Conservation (phyloP, 164 flowering plant species). For the Magnolia changhungtana region DNA sequence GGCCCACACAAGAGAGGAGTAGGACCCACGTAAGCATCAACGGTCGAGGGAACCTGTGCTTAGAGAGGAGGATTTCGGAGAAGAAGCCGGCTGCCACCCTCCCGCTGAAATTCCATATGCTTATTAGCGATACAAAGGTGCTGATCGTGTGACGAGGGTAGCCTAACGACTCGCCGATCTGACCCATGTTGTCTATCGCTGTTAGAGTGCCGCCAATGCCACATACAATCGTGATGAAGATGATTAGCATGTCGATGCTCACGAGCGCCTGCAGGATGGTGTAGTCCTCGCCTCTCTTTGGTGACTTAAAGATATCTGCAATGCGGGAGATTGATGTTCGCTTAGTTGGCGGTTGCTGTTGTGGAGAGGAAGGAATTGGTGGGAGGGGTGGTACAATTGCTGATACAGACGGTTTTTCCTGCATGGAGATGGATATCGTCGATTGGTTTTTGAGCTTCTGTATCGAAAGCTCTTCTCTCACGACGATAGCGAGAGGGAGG, state of each 20-base stretch:
- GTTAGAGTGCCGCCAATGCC: slow-evolving; percentile 58
- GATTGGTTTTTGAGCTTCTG: slow-evolving; percentile 13
- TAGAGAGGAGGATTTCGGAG: slow-evolving; percentile 43
- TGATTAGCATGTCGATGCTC: slow-evolving; percentile 54
- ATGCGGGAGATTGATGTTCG: slow-evolving; percentile 17
- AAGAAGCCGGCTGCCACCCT: slow-evolving; percentile 44
- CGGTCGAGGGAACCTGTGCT: slow-evolving; percentile 52
- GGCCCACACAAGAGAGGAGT: slow-evolving; percentile 45
- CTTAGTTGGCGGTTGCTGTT: neutral
- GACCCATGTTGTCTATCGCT: slow-evolving; percentile 63
- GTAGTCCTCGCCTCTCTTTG: slow-evolving; percentile 63
- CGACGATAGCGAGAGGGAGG: slow-evolving; percentile 23
- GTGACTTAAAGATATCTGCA: slow-evolving; percentile 33
- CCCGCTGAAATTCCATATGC: slow-evolving; percentile 63
- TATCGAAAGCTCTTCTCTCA: slow-evolving; percentile 22
- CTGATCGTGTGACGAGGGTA: slow-evolving; percentile 35
- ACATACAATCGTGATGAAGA: slow-evolving; percentile 47
- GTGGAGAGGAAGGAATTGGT: neutral
- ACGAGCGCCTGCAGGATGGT: slow-evolving; percentile 61
- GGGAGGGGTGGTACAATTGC: neutral
- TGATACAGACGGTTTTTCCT: neutral
- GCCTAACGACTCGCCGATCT: slow-evolving; percentile 48
- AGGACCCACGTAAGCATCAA: slow-evolving; percentile 42
- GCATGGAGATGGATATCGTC: neutral
- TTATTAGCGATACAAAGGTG: slow-evolving; percentile 57